A percentile compares a stretch with the other conserved stretches of the same genome.
Evolutionary conservation across 495 filamentous ascomycete genomes (phyloP).

Genomic region (Hypoxylon intermedium): DNA sequence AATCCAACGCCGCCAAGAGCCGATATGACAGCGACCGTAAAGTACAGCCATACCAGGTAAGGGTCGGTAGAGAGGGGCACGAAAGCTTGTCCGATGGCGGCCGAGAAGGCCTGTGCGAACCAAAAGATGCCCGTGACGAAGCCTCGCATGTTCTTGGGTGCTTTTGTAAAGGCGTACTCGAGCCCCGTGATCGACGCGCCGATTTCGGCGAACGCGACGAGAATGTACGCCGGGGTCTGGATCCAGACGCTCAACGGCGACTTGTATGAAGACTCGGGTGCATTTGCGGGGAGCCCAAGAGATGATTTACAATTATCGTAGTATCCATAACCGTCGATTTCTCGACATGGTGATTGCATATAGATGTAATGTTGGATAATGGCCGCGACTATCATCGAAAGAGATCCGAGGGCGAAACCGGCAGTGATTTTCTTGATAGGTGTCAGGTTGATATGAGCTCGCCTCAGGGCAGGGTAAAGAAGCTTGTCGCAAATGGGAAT

Average conservation of each 20-base stretch:
- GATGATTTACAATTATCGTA: slow-evolving; percentile 50
- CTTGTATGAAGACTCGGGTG: slow-evolving; percentile 38
- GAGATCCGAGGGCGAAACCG: slow-evolving; percentile 67
- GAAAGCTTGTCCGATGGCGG: slow-evolving; percentile 74
- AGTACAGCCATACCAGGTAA: slow-evolving; percentile 70
- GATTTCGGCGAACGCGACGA: slow-evolving; percentile 42
- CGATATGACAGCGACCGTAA: slow-evolving; percentile 65
- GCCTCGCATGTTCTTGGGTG: slow-evolving; percentile 77
- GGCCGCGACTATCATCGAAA: slow-evolving; percentile 70
- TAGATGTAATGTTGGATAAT: slow-evolving; percentile 78
- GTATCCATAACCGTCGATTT: slow-evolving; percentile 41
- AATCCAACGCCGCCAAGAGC: slow-evolving; percentile 66
- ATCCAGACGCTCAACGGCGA: slow-evolving; percentile 54
- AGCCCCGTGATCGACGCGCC: slow-evolving; percentile 57
- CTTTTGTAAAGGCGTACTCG: slow-evolving; percentile 80
- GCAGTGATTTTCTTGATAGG: slow-evolving; percentile 76
- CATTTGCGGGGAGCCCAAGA: slow-evolving; percentile 19
- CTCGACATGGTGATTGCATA: slow-evolving; percentile 63
- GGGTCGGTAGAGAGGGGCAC: slow-evolving; percentile 71
- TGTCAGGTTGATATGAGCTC: slow-evolving; percentile 67
- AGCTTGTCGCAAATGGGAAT: slow-evolving; percentile 76
- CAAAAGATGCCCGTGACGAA: slow-evolving; percentile 72
- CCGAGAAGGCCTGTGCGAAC: slow-evolving; percentile 72
- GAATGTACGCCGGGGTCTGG: slow-evolving; percentile 30
- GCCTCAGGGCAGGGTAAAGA: slow-evolving; percentile 72